phyloP scores from a whole-genome alignment of 2,329 filamentous ascomycete genomes.

The Tolypocladium sp. region DNA sequence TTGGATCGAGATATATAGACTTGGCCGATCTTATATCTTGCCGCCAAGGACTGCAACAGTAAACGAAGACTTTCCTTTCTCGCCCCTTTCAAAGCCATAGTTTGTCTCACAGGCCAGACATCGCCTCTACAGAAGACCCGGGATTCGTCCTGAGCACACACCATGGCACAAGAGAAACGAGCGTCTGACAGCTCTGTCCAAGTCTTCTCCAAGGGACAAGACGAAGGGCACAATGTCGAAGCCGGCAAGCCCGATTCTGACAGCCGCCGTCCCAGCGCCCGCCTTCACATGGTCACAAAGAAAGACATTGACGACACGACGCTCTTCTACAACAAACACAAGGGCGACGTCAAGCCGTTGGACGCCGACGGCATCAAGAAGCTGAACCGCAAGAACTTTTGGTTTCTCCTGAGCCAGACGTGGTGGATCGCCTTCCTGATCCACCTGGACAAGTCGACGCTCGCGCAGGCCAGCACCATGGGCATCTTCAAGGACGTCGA shows the following conservation, averaged over 20 bases:
- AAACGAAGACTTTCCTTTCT: background rate
- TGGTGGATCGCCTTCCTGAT: conserved; percentile 15
- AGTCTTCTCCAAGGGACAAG: background rate
- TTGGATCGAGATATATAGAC: background rate
- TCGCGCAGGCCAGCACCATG: conserved; percentile 13
- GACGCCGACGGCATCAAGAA: conserved; percentile 2
- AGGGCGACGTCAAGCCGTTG: conserved; percentile 6
- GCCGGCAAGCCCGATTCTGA: background rate
- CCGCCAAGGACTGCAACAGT: background rate
- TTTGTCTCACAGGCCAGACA: too few relatives aligned
- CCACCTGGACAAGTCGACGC: conserved; percentile 14
- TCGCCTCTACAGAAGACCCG: background rate
- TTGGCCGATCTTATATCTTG: background rate
- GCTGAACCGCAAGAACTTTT: conserved; percentile 13
- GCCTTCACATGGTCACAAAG: conserved; percentile 6
- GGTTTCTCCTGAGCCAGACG: conserved; percentile 12
- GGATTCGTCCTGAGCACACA: background rate
- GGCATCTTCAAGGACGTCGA: conserved; percentile 15
- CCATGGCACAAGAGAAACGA: background rate
- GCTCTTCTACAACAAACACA: conserved; percentile 13
- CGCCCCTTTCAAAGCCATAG: background rate
- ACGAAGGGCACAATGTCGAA: background rate
- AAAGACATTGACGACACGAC: conserved; percentile 13
- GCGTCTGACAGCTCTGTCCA: background rate
- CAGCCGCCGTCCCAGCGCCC: background rate